These are phyloP conservation scores for Dovyalis caffra DNA, from an alignment of 345 rosid species.

Conservation along the genomic window DNA sequence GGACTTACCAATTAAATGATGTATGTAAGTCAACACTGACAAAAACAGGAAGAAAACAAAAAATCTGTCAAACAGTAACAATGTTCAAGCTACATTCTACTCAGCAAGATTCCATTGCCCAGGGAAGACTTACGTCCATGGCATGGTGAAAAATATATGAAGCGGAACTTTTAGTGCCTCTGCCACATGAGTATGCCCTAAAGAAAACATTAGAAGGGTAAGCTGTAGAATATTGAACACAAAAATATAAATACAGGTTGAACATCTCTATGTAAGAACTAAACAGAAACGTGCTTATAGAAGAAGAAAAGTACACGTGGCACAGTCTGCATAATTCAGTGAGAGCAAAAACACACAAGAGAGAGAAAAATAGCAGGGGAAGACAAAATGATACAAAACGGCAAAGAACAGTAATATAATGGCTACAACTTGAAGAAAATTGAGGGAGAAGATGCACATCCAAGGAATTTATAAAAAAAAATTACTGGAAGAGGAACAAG, in stretches of 20 bases:
- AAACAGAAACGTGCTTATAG: neutral
- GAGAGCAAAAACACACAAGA: neutral
- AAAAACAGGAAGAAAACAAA: constrained; percentile 24
- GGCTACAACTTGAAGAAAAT: neutral
- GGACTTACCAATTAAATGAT: constrained; percentile 14
- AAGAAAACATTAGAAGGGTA: constrained; percentile 26
- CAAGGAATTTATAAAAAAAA: neutral
- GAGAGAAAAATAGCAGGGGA: neutral
- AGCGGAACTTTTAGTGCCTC: constrained; percentile 85
- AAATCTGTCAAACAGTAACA: constrained; percentile 9
- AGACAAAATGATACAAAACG: neutral
- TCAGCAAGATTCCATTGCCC: constrained; percentile 44
- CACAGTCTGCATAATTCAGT: neutral
- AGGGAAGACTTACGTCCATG: constrained; percentile 98
- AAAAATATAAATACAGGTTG: constrained; percentile 1
- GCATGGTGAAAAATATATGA: constrained; percentile 99
- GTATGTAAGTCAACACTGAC: constrained; percentile 16
- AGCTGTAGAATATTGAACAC: constrained; percentile 9
- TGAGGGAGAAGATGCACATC: neutral
- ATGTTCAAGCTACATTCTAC: constrained; percentile 22
- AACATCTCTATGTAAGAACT: neutral
- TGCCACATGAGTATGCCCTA: constrained; percentile 98
- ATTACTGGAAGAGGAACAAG: neutral
- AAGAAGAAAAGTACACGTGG: neutral
- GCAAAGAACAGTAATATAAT: neutral